Percentiles rank a stretch among this genome's conserved stretches.
Conservation (phyloP, 108 stramenopile species). For the Heterococcus sp. region DNA sequence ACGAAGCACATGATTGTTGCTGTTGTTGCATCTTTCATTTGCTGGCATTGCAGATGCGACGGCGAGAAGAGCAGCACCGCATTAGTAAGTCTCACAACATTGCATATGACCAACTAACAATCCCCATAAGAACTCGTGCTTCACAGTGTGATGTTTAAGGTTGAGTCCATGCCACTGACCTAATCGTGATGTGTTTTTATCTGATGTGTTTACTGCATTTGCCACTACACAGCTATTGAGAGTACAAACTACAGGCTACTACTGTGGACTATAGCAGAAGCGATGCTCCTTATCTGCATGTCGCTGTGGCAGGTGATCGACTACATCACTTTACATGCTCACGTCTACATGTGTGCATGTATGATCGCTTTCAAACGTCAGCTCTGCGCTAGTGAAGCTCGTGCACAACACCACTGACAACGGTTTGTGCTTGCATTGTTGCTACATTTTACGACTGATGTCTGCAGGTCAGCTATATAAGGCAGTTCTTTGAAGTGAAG, state of each 20-base stretch:
- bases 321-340: not conserved
- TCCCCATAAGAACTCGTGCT: too few species aligned
- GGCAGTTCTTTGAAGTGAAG: constrained; percentile 1
- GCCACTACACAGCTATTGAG: not conserved
- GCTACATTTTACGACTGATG: not conserved
- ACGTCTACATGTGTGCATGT: not conserved
- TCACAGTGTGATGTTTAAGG: too few species aligned
- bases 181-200: too few species aligned
- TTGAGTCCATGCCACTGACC: too few species aligned
- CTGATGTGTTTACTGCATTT: too few species aligned
- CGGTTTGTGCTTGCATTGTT: not conserved
- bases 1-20: not conserved
- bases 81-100: not conserved
- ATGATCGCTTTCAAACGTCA: not conserved
- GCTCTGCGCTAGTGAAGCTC: not conserved
- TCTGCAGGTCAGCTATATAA: not conserved
- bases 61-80: not conserved
- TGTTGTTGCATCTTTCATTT: not conserved
- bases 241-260: not conserved
- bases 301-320: not conserved
- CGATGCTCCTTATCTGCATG: not conserved
- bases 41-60: not conserved
- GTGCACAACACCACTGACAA: not conserved
- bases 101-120: too few species aligned
- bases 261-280: not conserved